phyloP scores from a whole-genome alignment of 139 green algal genomes.

The Mesotaenium endlicherianum region DNA sequence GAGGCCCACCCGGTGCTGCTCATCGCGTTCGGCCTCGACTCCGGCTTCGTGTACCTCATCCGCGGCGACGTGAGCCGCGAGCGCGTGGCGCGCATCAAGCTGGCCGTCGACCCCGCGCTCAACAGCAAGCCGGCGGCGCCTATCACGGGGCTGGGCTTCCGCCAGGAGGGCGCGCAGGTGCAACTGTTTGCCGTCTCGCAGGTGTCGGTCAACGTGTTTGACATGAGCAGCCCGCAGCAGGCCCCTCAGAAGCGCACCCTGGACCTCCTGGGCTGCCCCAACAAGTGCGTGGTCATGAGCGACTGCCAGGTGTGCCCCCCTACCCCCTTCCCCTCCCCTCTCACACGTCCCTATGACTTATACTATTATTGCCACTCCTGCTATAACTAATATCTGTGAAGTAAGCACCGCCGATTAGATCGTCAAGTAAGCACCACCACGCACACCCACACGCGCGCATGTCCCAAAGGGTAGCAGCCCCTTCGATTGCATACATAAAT shows the following conservation, averaged over 20 bases:
- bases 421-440: no score
- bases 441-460: no score
- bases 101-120: not conserved
- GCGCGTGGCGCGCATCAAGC: not conserved
- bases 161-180: not conserved
- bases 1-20: not conserved
- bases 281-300: conserved; percentile 18
- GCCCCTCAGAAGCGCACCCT: not conserved
- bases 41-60: conserved; percentile 21
- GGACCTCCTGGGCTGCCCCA: not conserved
- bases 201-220: not conserved
- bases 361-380: no score
- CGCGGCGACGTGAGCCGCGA: conserved; percentile 38
- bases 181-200: conserved; percentile 31
- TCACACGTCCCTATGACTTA: no score
- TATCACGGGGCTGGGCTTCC: conserved; percentile 26
- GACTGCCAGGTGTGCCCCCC: not conserved
- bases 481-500: no score
- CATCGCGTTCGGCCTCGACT: not conserved
- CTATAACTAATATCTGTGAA: no score
- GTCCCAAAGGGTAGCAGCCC: no score
- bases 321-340: not conserved
- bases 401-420: no score
- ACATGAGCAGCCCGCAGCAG: conserved; percentile 1
- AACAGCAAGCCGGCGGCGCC: not conserved